These are phyloP conservation scores for Chloropicon primus DNA, from an alignment of 139 green algal genomes.

Conservation along the genomic window DNA sequence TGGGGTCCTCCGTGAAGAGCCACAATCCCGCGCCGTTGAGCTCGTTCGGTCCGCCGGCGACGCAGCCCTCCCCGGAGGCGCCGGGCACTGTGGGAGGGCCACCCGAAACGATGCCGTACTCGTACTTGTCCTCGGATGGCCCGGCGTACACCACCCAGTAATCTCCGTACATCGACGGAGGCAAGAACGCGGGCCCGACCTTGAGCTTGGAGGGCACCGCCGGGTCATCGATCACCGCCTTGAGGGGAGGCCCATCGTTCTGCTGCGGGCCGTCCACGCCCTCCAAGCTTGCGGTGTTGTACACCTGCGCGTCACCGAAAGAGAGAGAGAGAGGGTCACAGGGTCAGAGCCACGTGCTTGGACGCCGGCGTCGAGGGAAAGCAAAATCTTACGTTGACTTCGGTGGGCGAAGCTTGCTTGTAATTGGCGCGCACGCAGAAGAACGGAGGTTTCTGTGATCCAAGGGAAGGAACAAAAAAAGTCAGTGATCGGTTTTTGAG, in stretches of 20 bases:
- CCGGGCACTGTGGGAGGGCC: neutral
- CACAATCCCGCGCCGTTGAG: neutral
- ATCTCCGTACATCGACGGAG: neutral
- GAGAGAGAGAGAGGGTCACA: too few species aligned
- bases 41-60: neutral
- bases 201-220: neutral
- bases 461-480: neutral
- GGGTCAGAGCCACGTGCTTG: too few species aligned
- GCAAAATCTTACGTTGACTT: too few species aligned
- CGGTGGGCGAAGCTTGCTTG: neutral
- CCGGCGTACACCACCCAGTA: neutral
- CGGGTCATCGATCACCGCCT: neutral
- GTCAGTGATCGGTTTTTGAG: too few species aligned
- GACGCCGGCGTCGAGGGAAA: too few species aligned
- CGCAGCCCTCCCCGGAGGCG: neutral
- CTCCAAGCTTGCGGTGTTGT: neutral
- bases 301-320: too few species aligned
- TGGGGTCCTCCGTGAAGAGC: neutral
- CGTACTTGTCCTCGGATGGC: neutral
- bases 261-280: neutral
- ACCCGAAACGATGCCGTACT: neutral
- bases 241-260: neutral
- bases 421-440: neutral
- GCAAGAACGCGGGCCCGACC: neutral
- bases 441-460: neutral